Conservation (phyloP, 2,329 filamentous ascomycete genomes). For the Ophiocordyceps unilateralis region DNA sequence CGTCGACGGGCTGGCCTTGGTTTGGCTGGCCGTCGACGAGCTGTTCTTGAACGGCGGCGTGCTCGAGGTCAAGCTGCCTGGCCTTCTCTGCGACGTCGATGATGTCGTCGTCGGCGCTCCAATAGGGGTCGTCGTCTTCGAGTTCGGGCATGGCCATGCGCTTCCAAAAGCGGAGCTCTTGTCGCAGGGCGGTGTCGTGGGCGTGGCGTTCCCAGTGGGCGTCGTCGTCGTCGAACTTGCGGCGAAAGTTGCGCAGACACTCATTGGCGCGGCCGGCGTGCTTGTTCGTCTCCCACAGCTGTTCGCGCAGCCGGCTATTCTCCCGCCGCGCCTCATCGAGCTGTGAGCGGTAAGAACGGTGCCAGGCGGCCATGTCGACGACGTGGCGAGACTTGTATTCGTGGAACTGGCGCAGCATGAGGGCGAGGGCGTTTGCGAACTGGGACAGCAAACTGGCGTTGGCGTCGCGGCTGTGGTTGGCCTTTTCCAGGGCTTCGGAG, state of each 20-base stretch:
- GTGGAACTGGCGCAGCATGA: conserved; percentile 47
- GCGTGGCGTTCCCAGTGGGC: conserved; percentile 34
- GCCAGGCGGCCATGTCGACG: conserved; percentile 44
- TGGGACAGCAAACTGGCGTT: conserved; percentile 40
- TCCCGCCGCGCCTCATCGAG: conserved; percentile 48
- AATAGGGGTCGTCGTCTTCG: conserved; percentile 40
- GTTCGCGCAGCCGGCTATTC: conserved; percentile 43
- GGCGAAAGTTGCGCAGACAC: conserved; percentile 36
- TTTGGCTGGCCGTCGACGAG: conserved; percentile 14
- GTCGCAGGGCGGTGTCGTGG: conserved; percentile 31
- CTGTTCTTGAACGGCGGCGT: conserved; percentile 23
- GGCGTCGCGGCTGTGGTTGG: conserved; percentile 40
- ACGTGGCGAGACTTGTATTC: conserved; percentile 48
- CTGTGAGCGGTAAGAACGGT: conserved; percentile 47
- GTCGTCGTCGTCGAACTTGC: conserved; percentile 37
- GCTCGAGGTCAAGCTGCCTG: conserved; percentile 31
- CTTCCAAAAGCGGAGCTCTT: conserved; percentile 50
- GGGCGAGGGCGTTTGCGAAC: conserved; percentile 38
- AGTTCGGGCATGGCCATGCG: conserved; percentile 45
- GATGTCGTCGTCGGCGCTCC: conserved; percentile 49
- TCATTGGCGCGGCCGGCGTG: conserved; percentile 42
- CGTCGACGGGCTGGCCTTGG: conserved; percentile 17
- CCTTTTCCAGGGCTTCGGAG: conserved; percentile 43
- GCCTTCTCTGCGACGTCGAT: conserved; percentile 44
- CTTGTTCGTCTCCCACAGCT: conserved; percentile 50